Percentiles rank a stretch among this genome's conserved stretches.
Conservation (phyloP, 2,329 filamentous ascomycete genomes). For the Colletotrichum karsti region DNA sequence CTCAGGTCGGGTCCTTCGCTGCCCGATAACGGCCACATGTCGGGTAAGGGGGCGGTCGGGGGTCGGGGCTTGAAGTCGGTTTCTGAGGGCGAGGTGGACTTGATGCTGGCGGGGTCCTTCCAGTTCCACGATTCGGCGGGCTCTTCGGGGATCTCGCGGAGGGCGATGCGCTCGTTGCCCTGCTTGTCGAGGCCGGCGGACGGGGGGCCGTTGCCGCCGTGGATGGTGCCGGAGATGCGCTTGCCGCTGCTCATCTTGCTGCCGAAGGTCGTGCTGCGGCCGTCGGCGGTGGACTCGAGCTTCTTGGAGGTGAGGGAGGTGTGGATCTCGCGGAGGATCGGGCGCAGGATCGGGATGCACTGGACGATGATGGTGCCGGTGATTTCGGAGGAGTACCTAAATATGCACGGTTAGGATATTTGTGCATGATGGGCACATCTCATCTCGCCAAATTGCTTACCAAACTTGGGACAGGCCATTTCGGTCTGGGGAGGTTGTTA, state of each 20-base stretch:
- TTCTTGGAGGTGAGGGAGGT: slow-evolving; percentile 29
- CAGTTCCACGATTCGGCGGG: not conserved
- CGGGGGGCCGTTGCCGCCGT: not conserved
- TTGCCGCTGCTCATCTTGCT: slow-evolving; percentile 26
- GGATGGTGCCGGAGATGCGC: slow-evolving; percentile 9
- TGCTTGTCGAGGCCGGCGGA: slow-evolving; percentile 17
- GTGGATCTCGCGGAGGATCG: slow-evolving; percentile 44
- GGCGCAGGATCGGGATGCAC: slow-evolving; percentile 60
- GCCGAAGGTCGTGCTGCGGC: slow-evolving; percentile 13
- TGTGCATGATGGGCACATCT: not conserved
- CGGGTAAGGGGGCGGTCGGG: slow-evolving; percentile 18
- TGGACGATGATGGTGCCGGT: slow-evolving; percentile 64
- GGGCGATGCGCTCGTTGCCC: slow-evolving; percentile 25
- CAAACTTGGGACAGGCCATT: slow-evolving; percentile 55
- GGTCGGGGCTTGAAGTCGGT: slow-evolving; percentile 19
- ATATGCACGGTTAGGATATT: not conserved
- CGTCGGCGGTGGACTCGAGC: slow-evolving; percentile 24
- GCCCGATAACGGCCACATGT: slow-evolving; percentile 23
- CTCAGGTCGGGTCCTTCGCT: slow-evolving; percentile 2
- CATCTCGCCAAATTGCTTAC: slow-evolving; percentile 33
- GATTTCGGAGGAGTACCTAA: slow-evolving; percentile 59
- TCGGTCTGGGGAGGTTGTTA: slow-evolving; percentile 38
- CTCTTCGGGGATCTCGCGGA: slow-evolving; percentile 29
- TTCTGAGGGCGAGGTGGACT: not conserved
- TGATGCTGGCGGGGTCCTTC: not conserved